Base-by-base conservation (phyloP, 257 asterid species). In the Linderniella brevidens region DNA sequence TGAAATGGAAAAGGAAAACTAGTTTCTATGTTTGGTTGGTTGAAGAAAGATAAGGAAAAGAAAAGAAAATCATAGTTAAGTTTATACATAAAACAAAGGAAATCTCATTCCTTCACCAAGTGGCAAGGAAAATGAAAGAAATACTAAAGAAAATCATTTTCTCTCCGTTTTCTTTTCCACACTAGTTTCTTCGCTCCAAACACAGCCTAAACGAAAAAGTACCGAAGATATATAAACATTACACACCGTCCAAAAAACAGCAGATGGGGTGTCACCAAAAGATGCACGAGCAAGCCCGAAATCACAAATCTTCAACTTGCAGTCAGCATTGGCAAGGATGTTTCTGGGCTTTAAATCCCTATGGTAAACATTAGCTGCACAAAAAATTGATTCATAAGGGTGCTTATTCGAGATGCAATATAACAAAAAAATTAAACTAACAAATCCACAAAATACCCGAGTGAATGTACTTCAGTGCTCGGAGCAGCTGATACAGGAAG, bases 181-280 rank as follows among this genome's bases (percentile, higher is more conserved):
- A n/a, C n/a, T n/a, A n/a, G n/a, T n/a, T n/a, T n/a, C n/a, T n/a
- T n/a, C n/a, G n/a, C n/a, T n/a, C n/a, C n/a, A n/a, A n/a, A n/a
- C n/a, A n/a, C n/a, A n/a, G n/a, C n/a, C n/a, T n/a, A n/a, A n/a
- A n/a, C n/a, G n/a, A n/a, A 25, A 25, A 25, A 25, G 32, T 25
- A 25, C 6, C 6, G 6, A 25, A 2, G 32, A 25, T 25, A 25
- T 3, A 25, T 56, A n/a, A 55, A 66, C 52, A n/a, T n/a, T 45
- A 79, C 95, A 52, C 78, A 88, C 98, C 54, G 96, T 90, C 98
- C 98, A 88, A 64, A 88, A 88, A 64, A 88, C 88, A 54, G 98
- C 93, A 50, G 96, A 84, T 20, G 98, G 96, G 62, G 82, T 65
- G 63, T 88, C 96, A 18, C 92, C 93, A 48, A 88, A 75, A 37